A percentile compares a stretch with the other conserved stretches of the same genome.
Conservation (phyloP, 306 rosid species). For the Pterocarpus macrocarpus region DNA sequence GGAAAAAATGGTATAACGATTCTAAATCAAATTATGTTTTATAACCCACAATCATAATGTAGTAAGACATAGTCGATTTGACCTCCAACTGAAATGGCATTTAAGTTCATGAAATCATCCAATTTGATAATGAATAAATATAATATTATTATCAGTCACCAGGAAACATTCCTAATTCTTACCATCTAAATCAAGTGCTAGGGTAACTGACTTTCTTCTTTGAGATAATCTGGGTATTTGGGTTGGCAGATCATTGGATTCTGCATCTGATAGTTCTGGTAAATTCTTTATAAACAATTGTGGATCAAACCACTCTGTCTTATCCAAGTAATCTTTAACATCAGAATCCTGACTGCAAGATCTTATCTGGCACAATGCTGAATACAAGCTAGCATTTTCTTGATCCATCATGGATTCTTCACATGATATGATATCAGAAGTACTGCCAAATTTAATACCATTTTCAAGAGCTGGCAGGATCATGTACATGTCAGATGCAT, state of each 20-base stretch:
- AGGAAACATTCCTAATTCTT: conserved; percentile 50
- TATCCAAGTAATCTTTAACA: conserved; percentile 66
- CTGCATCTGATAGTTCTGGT: conserved; percentile 87
- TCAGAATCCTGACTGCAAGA: conserved; percentile 70
- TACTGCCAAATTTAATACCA: conserved; percentile 59
- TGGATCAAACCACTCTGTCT: conserved; percentile 90
- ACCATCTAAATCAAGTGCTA: conserved; percentile 99
- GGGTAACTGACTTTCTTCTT: conserved; percentile 73
- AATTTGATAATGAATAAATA: conserved; percentile 26
- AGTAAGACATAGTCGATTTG: background rate
- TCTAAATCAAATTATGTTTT: too few relatives aligned
- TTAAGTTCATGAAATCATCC: background rate
- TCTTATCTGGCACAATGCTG: conserved; percentile 79
- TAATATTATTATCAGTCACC: conserved; percentile 26
- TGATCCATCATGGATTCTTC: conserved; percentile 63
- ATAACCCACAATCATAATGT: background rate
- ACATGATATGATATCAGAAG: conserved; percentile 55
- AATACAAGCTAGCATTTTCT: conserved; percentile 70
- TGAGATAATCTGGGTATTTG: conserved; percentile 64
- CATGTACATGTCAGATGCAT: conserved; percentile 80
- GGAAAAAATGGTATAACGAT: too few relatives aligned
- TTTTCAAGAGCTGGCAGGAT: conserved; percentile 86
- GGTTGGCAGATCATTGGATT: conserved; percentile 66
- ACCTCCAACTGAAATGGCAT: conserved; percentile 5
- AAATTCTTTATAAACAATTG: conserved; percentile 80